Evolutionary conservation across 1,139 yeast species (phyloP).

Genomic region (Zygosaccharomyces sapae): DNA sequence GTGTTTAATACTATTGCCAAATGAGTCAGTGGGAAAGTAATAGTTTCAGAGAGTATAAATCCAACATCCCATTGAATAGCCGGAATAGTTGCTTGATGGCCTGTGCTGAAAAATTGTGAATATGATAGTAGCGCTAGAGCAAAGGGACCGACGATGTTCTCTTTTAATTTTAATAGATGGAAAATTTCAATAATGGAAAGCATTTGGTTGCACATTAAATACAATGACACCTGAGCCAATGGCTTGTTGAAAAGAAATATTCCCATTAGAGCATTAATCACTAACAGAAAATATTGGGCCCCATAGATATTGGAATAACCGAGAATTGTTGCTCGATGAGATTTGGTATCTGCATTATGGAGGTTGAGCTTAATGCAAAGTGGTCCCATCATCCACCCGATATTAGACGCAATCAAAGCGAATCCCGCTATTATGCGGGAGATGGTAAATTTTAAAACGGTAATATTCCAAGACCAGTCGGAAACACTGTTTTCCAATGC

Average conservation of each 20-base stretch:
- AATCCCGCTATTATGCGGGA: conserved; percentile 74
- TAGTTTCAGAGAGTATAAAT: conserved; percentile 69
- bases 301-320: conserved; percentile 89
- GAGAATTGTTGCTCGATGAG: conserved; percentile 48
- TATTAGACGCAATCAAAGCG: conserved; percentile 66
- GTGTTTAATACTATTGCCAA: conserved; percentile 75
- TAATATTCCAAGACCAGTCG: conserved; percentile 36
- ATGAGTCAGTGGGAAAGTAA: conserved; percentile 82
- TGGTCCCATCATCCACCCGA: conserved; percentile 85
- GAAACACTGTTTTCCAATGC: conserved; percentile 48
- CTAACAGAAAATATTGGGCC: conserved; percentile 69
- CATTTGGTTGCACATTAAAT: conserved; percentile 64
- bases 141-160: conserved; percentile 67
- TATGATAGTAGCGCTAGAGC: conserved; percentile 70
- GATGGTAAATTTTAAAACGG: conserved; percentile 55
- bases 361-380: conserved; percentile 69
- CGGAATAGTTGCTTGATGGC: conserved; percentile 94
- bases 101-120: conserved; percentile 85
- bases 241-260: conserved; percentile 78
- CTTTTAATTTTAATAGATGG: conserved; percentile 60
- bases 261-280: conserved; percentile 65
- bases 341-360: conserved; percentile 36
- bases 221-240: conserved; percentile 73
- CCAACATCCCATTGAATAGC: conserved; percentile 96
- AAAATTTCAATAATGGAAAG: conserved; percentile 69